Base-by-base conservation (phyloP, 1,284 basidiomycete genomes). In the Pseudozyma thailandica region DNA sequence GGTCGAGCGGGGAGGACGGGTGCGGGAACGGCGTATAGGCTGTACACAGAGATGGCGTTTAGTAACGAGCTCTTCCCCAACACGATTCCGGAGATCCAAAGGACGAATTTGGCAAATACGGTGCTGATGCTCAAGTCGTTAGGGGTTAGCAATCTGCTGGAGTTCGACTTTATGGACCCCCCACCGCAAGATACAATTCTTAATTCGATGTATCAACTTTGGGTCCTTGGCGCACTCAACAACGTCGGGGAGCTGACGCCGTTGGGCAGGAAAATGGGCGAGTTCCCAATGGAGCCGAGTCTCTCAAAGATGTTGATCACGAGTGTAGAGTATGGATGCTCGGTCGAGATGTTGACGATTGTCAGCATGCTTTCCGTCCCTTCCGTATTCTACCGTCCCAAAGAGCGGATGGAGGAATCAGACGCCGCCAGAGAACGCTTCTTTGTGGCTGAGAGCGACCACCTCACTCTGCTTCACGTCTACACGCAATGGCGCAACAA, bases 161-260 rank as follows among this genome's bases (percentile, higher is more conserved):
- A 94, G 59, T 99, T 99, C 82, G 95, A 98, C 84, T 99, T 98
- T 82, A 92, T 99, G 89, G 96, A 98, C 83, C 96, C 96, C 4
- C 96, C 96, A 0, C 85, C 85, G 6, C 87, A 88, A 78, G 87
- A 84, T 45, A 84, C 83, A 48, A 75, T 83, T 28, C 53, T 83
- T 21, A 97, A 96, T 82, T 96, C 93, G 3, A 98, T 98, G 94
- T 98, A 98, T 83, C 94, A 98, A 84, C 89, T 99, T 21, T 99
- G 96, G 95, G 94, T 97, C 5, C 89, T 98, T 15, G 94, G 94
- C 35, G 96, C 96, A 3, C 87, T 99, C 9, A 93, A 98, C 86
- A 98, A 98, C 75, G 89, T 95, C 23, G 95, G 96, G n/a, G 92
- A 98, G 83, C 86, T 99, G 58, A 99, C 96, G 3, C 87, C 90